Percentiles rank a stretch among this genome's conserved stretches.
Conservation (phyloP, 176 grass and related monocot genomes). For the Oryza brachyantha region DNA sequence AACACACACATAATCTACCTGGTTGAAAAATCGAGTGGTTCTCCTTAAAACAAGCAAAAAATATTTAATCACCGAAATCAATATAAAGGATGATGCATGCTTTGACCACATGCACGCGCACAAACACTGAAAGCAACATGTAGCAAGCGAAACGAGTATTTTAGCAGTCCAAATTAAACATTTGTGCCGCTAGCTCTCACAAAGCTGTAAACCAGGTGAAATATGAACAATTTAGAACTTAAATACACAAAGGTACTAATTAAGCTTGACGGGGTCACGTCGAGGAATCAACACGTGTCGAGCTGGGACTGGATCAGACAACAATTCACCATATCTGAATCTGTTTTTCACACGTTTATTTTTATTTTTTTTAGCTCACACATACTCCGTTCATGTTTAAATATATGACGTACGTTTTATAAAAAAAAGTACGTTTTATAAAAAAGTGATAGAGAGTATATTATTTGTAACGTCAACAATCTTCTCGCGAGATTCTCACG, state of each 20-base stretch:
- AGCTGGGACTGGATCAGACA: background rate
- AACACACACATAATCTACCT: background rate
- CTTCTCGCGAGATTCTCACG: conserved; percentile 1
- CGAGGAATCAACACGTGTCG: background rate
- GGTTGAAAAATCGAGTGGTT: background rate
- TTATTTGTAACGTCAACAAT: background rate
- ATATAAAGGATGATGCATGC: background rate
- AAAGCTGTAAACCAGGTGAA: conserved; percentile 34
- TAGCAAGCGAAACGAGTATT: background rate
- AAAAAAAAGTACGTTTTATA: no score
- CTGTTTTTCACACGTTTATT: background rate
- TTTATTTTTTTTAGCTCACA: no score
- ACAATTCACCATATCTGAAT: background rate
- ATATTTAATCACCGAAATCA: background rate
- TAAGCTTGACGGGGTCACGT: background rate
- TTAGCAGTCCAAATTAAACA: background rate
- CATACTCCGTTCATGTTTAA: no score
- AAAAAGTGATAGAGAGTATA: no score
- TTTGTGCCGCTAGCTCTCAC: conserved; percentile 1
- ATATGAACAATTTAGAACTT: background rate
- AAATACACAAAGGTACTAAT: background rate
- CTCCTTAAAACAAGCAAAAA: background rate
- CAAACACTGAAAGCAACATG: background rate
- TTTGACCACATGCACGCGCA: conserved; percentile 26
- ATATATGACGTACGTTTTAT: no score